Conservation (phyloP, 140 eudicot genomes). For the Anethum foeniculum region DNA sequence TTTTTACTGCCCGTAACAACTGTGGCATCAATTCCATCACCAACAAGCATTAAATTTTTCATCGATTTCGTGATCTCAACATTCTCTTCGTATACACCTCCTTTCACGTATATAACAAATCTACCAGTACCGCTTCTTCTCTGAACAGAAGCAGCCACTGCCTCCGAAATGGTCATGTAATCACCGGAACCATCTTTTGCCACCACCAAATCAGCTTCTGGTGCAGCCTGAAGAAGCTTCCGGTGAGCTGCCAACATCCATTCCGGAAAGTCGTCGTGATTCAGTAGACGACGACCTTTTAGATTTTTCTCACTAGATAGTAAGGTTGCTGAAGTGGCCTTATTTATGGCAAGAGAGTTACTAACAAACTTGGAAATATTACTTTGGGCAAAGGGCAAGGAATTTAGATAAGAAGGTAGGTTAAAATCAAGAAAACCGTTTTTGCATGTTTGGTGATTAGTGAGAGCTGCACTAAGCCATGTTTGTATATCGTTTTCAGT, state of each 20-base stretch:
- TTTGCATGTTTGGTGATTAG: slow-evolving; percentile 68
- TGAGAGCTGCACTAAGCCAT: slow-evolving; percentile 63
- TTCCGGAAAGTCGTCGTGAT: slow-evolving; percentile 27
- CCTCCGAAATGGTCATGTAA: slow-evolving; percentile 56
- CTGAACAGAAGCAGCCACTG: slow-evolving; percentile 36
- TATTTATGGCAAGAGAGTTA: slow-evolving; percentile 65
- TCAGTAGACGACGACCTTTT: slow-evolving; percentile 35
- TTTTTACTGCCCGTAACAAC: slow-evolving; percentile 39
- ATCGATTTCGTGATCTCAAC: slow-evolving; percentile 43
- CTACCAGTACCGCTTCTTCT: slow-evolving; percentile 32
- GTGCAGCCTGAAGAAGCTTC: slow-evolving; percentile 44
- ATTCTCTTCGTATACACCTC: slow-evolving; percentile 61
- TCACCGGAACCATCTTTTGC: slow-evolving; percentile 73
- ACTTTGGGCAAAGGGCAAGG: slow-evolving; percentile 21
- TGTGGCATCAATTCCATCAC: slow-evolving; percentile 64
- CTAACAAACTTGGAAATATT: slow-evolving; percentile 39
- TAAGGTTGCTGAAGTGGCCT: slow-evolving; percentile 34
- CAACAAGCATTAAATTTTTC: slow-evolving; percentile 46
- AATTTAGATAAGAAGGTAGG: slow-evolving; percentile 29
- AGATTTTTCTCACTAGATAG: slow-evolving; percentile 16
- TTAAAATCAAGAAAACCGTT: slow-evolving; percentile 67
- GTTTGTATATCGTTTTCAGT: slow-evolving; percentile 45
- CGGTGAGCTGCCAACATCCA: slow-evolving; percentile 47
- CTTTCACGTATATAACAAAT: slow-evolving; percentile 52
- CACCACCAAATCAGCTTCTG: slow-evolving; percentile 45